Percentiles rank a stretch among this genome's conserved stretches.
Conservation (phyloP, 805 yeast genomes). For the Sungouiella thailandica region DNA sequence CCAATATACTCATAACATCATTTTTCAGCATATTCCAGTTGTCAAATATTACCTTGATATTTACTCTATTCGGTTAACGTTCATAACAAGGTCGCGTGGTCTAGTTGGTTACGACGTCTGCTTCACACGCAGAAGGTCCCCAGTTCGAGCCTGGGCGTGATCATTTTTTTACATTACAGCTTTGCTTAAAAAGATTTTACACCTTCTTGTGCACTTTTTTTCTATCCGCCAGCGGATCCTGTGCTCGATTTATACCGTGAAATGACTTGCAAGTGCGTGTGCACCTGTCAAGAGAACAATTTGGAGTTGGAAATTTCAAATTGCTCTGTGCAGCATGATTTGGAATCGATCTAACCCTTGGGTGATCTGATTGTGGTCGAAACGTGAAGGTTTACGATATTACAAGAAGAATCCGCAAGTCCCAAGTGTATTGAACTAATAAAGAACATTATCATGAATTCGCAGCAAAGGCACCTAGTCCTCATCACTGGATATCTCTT, state of each 20-base stretch:
- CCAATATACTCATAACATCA: too few relatives aligned
- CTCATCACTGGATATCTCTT: constrained; percentile 20
- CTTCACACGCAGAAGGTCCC: constrained; percentile 21
- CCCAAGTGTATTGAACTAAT: constrained; percentile 2
- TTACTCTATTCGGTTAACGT: not conserved
- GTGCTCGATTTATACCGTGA: not conserved
- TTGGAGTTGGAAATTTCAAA: not conserved
- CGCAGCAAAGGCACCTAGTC: constrained; percentile 5
- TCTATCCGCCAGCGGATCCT: not conserved
- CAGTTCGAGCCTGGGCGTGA: constrained; percentile 21
- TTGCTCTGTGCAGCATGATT: too few relatives aligned
- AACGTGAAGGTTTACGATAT: constrained; percentile 1
- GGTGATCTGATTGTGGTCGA: constrained; percentile 15
- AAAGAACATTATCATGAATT: constrained; percentile 1
- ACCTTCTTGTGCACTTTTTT: not conserved
- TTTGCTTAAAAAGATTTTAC: not conserved
- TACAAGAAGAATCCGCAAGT: constrained; percentile 9
- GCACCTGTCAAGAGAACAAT: not conserved
- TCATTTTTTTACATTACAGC: constrained; percentile 11
- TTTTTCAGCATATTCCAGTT: too few relatives aligned
- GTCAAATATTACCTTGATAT: too few relatives aligned
- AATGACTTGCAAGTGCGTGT: not conserved
- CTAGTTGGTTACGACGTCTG: constrained; percentile 20
- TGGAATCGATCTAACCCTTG: constrained; percentile 13
- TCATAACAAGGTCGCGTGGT: constrained; percentile 14